Conservation (phyloP, 805 yeast species). For the Starmera quercuum region DNA sequence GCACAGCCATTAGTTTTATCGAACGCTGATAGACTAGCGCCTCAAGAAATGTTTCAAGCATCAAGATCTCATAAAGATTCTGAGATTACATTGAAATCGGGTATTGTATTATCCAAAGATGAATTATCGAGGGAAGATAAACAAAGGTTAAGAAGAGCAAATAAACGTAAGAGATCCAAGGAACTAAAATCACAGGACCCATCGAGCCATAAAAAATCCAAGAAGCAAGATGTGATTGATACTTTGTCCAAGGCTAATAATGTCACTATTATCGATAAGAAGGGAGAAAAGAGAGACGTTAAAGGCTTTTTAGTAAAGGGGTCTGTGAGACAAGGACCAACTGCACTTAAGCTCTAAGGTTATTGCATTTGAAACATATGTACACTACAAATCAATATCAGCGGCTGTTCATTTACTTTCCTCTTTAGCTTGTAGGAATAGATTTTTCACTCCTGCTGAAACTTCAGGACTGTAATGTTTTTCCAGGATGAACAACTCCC, state of each 20-base stretch:
- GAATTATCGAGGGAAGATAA: slow-evolving; percentile 82
- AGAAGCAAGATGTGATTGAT: slow-evolving; percentile 57
- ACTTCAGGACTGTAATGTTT: slow-evolving; percentile 81
- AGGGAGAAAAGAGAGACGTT: slow-evolving; percentile 69
- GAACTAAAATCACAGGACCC: slow-evolving; percentile 28
- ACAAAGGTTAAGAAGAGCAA: slow-evolving; percentile 79
- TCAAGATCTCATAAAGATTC: slow-evolving; percentile 38
- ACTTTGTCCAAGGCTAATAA: slow-evolving; percentile 68
- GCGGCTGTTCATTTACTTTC: slow-evolving; percentile 6
- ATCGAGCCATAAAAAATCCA: slow-evolving; percentile 39
- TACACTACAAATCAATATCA: background rate
- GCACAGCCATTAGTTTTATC: slow-evolving; percentile 88
- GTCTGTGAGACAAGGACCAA: slow-evolving; percentile 15
- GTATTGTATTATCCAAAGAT: slow-evolving; percentile 71
- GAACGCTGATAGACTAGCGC: slow-evolving; percentile 72
- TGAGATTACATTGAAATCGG: slow-evolving; percentile 68
- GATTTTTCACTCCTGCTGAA: slow-evolving; percentile 50
- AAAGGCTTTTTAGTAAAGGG: slow-evolving; percentile 57
- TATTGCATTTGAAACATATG: slow-evolving; percentile 13
- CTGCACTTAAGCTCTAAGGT: slow-evolving; percentile 14
- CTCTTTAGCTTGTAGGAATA: slow-evolving; percentile 28
- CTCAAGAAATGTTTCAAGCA: slow-evolving; percentile 79
- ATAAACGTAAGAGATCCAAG: slow-evolving; percentile 72
- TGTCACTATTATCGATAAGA: slow-evolving; percentile 67
- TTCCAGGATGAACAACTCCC: slow-evolving; percentile 78